A percentile compares a stretch with the other conserved stretches of the same genome.
Conservation (phyloP, 2,329 filamentous ascomycete species). For the Botrytis cinerea region DNA sequence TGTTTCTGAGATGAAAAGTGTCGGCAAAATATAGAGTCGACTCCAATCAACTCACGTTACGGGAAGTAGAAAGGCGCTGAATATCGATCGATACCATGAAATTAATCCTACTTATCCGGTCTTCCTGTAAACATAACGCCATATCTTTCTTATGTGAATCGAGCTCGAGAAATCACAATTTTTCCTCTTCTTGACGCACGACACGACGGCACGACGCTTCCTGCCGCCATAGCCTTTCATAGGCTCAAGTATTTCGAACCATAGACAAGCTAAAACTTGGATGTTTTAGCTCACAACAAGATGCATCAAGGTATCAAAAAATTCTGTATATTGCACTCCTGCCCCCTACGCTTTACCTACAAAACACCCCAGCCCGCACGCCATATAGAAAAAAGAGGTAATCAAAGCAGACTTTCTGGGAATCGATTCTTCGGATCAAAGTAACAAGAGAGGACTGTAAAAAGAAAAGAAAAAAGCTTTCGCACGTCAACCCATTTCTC, state of each 20-base stretch:
- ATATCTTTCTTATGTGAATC: constrained; percentile 6
- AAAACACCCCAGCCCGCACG: constrained; percentile 13
- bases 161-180: neutral
- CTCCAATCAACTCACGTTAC: neutral
- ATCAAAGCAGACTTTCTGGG: constrained; percentile 17
- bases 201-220: neutral
- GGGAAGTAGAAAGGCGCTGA: neutral
- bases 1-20: neutral
- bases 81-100: neutral
- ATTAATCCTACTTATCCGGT: neutral
- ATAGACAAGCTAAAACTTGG: neutral
- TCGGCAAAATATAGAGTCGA: neutral
- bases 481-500: constrained; percentile 2
- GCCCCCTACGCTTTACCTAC: constrained; percentile 16
- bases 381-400: constrained; percentile 13
- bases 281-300: neutral
- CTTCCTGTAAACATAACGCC: neutral
- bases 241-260: neutral
- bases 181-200: neutral
- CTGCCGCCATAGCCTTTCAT: neutral
- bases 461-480: constrained; percentile 10
- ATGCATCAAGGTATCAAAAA: neutral
- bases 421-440: constrained; percentile 20
- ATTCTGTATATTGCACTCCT: constrained; percentile 15
- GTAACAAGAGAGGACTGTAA: constrained; percentile 18